phyloP scores from a whole-genome alignment of 2,329 filamentous ascomycete genomes.

The Biscogniauxia mediterranea region DNA sequence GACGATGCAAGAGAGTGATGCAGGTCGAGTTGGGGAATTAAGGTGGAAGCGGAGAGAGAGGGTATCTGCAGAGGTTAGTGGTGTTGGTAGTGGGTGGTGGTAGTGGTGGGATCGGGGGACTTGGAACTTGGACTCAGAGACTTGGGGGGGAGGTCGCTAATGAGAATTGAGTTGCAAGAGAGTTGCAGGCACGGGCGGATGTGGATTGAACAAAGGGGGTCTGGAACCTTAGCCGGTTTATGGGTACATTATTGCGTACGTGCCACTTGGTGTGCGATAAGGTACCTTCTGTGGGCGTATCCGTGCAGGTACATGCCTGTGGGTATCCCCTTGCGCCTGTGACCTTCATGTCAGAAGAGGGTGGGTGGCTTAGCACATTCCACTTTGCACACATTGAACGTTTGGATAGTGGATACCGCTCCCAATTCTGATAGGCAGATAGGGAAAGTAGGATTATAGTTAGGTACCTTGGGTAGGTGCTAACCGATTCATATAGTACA shows the following conservation, averaged over 20 bases:
- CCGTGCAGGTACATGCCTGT: background rate
- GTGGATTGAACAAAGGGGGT: background rate
- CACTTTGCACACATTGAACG: conserved; percentile 11
- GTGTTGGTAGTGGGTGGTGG: background rate
- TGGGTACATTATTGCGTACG: background rate
- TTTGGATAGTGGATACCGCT: conserved; percentile 18
- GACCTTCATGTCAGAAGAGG: background rate
- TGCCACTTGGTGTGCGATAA: background rate
- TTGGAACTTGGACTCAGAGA: conserved; percentile 1
- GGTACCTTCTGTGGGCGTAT: background rate
- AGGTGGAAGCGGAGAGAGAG: conserved; percentile 8
- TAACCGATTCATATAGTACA: too few species aligned
- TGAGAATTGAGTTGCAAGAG: conserved; percentile 13
- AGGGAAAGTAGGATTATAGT: conserved; percentile 7
- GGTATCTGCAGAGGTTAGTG: background rate
- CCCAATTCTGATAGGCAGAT: conserved; percentile 5
- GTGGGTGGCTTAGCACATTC: conserved; percentile 20
- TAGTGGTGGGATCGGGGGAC: background rate
- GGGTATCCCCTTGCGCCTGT: background rate
- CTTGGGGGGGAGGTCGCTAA: conserved; percentile 13
- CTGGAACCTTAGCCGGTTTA: background rate
- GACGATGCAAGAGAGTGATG: conserved; percentile 13
- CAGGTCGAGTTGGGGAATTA: conserved; percentile 13
- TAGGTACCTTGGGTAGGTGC: background rate
- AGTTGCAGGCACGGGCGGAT: background rate